Evolutionary conservation across 768 basidiomycete species (phyloP).

Genomic region (Naganishia kalamii): DNA sequence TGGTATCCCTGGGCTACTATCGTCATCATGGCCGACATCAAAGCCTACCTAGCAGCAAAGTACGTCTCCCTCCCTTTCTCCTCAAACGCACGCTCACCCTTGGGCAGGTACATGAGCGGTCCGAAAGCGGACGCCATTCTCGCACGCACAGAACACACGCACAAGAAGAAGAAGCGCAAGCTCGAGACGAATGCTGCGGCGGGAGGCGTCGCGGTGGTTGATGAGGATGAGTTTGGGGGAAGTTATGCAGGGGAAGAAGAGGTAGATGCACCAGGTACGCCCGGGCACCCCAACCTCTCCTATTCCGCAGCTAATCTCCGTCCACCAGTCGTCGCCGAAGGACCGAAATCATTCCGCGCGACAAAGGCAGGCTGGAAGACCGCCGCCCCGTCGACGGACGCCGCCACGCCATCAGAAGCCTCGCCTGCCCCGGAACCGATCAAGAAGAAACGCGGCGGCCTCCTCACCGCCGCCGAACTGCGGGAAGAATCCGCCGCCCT

Average conservation of each 20-base stretch:
- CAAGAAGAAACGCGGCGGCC: conserved; percentile 56
- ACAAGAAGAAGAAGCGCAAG: conserved; percentile 65
- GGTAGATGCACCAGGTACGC: conserved; percentile 46
- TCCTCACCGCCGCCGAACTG: conserved; percentile 69
- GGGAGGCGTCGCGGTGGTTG: conserved; percentile 32
- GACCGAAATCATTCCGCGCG: conserved; percentile 36
- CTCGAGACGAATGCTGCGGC: conserved; percentile 42
- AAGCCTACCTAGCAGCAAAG: conserved; percentile 45
- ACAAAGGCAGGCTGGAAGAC: conserved; percentile 38
- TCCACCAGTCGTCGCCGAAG: conserved; percentile 36
- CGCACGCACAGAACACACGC: conserved; percentile 52
- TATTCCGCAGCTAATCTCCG: neutral
- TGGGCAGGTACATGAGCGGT: conserved; percentile 74
- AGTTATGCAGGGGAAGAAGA: conserved; percentile 27
- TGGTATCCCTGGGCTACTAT: neutral
- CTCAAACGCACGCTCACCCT: neutral
- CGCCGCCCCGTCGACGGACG: conserved; percentile 22
- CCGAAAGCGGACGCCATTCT: conserved; percentile 93
- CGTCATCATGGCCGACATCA: conserved; percentile 38
- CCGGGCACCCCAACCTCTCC: neutral
- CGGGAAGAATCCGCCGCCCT: conserved; percentile 54
- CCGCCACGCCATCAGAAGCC: neutral
- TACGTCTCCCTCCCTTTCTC: conserved; percentile 14
- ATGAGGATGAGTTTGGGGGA: conserved; percentile 44
- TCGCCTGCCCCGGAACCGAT: conserved; percentile 22